Percentiles rank a stretch among this genome's conserved stretches.
Conservation (phyloP, 345 rosid genomes). For the Ceriops zippeliana region DNA sequence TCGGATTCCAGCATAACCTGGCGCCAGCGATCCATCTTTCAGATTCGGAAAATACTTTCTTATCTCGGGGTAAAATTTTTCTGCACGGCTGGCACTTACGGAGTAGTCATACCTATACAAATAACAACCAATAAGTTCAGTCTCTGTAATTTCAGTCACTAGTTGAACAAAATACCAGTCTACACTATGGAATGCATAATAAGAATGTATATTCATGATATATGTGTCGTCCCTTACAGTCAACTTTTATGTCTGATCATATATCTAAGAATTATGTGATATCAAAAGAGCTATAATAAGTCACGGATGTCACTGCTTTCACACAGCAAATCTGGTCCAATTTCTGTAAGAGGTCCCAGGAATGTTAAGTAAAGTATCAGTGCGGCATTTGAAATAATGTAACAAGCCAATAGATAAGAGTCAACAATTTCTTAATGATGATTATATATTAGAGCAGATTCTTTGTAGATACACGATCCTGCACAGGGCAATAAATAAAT, state of each 20-base stretch:
- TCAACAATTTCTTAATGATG: too few species aligned
- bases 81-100: conserved; percentile 44
- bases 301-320: too few species aligned
- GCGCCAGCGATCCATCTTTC: conserved; percentile 64
- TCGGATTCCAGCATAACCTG: conserved; percentile 83
- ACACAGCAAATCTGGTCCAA: too few species aligned
- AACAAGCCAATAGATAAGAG: background rate
- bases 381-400: background rate
- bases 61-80: conserved; percentile 70
- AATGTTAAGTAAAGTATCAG: background rate
- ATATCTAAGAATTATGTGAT: too few species aligned
- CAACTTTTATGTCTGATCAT: too few species aligned
- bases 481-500: too few species aligned
- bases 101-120: conserved; percentile 66
- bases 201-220: too few species aligned
- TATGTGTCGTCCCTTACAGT: too few species aligned
- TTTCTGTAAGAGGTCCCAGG: too few species aligned
- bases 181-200: background rate
- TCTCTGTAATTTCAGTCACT: background rate
- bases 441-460: background rate
- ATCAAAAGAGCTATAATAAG: too few species aligned
- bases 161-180: background rate
- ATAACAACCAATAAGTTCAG: conserved; percentile 11
- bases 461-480: background rate
- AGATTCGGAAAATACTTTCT: conserved; percentile 75